phyloP scores from a whole-genome alignment of 1,284 basidiomycete species.

The Fistulina hepatica region DNA sequence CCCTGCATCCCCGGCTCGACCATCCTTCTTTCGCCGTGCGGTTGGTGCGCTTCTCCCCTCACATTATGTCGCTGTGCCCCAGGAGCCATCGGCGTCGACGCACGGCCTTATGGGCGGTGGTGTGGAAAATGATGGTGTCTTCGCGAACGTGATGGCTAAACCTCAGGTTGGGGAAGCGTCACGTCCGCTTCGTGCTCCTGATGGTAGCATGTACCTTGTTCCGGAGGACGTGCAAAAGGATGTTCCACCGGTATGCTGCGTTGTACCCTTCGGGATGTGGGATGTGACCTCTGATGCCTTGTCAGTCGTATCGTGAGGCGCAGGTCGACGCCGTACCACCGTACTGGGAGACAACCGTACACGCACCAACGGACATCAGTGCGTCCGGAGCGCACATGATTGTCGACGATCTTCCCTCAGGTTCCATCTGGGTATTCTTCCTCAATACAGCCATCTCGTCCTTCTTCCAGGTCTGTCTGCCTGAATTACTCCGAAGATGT shows the following conservation, averaged over 20 bases:
- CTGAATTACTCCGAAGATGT: too few relatives aligned
- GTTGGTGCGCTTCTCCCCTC: constrained; percentile 65
- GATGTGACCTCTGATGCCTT: constrained; percentile 3
- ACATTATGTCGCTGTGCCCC: constrained; percentile 56
- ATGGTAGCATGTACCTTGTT: constrained; percentile 55
- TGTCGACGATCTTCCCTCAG: constrained; percentile 67
- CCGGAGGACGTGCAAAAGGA: constrained; percentile 79
- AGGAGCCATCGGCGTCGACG: constrained; percentile 24
- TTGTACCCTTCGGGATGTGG: constrained; percentile 9
- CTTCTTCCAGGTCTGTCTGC: constrained; percentile 97
- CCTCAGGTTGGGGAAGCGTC: constrained; percentile 35
- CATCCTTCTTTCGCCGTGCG: constrained; percentile 48
- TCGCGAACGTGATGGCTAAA: constrained; percentile 91
- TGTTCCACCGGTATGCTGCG: constrained; percentile 67
- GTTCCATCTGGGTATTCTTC: constrained; percentile 58
- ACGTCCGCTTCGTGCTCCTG: constrained; percentile 35
- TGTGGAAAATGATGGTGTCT: constrained; percentile 87
- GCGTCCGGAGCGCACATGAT: constrained; percentile 51
- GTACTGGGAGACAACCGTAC: constrained; percentile 96
- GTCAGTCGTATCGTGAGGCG: constrained; percentile 78
- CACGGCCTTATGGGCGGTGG: constrained; percentile 50
- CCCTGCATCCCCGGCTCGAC: constrained; percentile 28
- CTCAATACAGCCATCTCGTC: constrained; percentile 81
- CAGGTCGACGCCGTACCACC: constrained; percentile 87
- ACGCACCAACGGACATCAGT: constrained; percentile 33